Evolutionary conservation across 2,329 filamentous ascomycete species (phyloP), one percentile per base, ranked within the genome.

Genomic region (Nannizziopsis arthrosporioides): DNA sequence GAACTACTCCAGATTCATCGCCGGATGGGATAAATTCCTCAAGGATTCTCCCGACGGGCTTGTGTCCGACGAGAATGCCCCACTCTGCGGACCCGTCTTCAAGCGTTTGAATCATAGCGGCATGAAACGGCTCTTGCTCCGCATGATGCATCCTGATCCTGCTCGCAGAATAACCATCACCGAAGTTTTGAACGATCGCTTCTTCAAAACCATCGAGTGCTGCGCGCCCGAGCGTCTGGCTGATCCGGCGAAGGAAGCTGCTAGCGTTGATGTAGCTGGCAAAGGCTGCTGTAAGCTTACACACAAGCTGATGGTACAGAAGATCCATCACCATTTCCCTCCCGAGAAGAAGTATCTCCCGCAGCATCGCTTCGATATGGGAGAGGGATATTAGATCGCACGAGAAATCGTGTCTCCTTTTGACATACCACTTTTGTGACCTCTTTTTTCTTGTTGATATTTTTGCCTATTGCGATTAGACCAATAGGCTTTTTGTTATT

Each of bases 101-200:
- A 67, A 70, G 12, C 71, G 67, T 35, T 38, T 53, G 42, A 80
- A 80, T 57, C 81, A 83, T 27, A 77, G 80, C 1, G 77, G 79
- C 2, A 72, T 89, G 49, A 80, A 82, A 51, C 78, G 81, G 9
- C 68, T 93, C 3, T 67, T 94, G 9, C 68, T 92, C 44, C 80
- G 78, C 61, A 93, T 94, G 87, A 73, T 94, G 30, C 81, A 94
- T 62, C 86, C 87, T 0, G 71, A 88, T 55, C 85, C 88, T 0
- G 64, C 68, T 6, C 79, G 79, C 61, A 82, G 88, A 37, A 79
- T 83, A 55, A 77, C 73, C 22, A 84, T 92, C 44, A 67, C 74
- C 5, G 77, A 85, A 1, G 79, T 85, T 1, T 68, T 87, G 47
- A 78, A 75, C 53, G 78, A 84, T 57, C 73, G 81, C n/a, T 87